A percentile compares a stretch with the other conserved stretches of the same genome.
Evolutionary conservation across 495 filamentous ascomycete genomes (phyloP).

Genomic region (Thozetella sp.): DNA sequence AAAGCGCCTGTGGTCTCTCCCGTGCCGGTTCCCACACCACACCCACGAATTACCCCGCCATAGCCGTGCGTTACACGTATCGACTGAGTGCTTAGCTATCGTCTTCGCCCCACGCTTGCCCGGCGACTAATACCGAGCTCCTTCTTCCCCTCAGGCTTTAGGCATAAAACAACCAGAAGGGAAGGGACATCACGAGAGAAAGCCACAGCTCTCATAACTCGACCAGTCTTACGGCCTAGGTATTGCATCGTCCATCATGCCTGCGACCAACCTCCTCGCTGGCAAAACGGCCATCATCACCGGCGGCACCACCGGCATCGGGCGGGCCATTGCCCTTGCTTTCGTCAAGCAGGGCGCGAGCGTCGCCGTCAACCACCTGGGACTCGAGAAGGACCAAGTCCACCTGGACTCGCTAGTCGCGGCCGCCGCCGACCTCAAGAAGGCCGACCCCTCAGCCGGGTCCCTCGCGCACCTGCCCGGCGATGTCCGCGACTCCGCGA

Average conservation of each 20-base stretch:
- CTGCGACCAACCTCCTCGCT: slow-evolving; percentile 54
- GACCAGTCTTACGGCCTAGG: too few species aligned
- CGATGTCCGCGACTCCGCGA: slow-evolving; percentile 68
- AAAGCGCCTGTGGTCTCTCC: not conserved
- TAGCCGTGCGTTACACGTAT: not conserved
- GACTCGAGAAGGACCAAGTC: slow-evolving; percentile 49
- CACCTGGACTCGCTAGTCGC: slow-evolving; percentile 55
- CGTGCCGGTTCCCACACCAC: not conserved
- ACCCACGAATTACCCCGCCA: not conserved
- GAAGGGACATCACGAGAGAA: too few species aligned
- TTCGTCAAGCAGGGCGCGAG: slow-evolving; percentile 71
- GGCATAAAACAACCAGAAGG: too few species aligned
- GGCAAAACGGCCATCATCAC: slow-evolving; percentile 77
- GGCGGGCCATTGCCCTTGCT: slow-evolving; percentile 71
- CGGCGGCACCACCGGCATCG: slow-evolving; percentile 76
- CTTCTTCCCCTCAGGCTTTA: too few species aligned
- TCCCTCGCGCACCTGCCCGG: slow-evolving; percentile 61
- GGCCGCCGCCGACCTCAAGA: slow-evolving; percentile 48
- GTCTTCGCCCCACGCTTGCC: too few species aligned
- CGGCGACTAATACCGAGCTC: too few species aligned
- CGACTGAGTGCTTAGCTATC: not conserved
- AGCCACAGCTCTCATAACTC: too few species aligned
- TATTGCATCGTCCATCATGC: too few species aligned
- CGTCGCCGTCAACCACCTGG: slow-evolving; percentile 73
- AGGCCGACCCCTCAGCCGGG: slow-evolving; percentile 32